phyloP scores from a whole-genome alignment of 2,329 filamentous ascomycete species.

The Colletotrichum acutatum region DNA sequence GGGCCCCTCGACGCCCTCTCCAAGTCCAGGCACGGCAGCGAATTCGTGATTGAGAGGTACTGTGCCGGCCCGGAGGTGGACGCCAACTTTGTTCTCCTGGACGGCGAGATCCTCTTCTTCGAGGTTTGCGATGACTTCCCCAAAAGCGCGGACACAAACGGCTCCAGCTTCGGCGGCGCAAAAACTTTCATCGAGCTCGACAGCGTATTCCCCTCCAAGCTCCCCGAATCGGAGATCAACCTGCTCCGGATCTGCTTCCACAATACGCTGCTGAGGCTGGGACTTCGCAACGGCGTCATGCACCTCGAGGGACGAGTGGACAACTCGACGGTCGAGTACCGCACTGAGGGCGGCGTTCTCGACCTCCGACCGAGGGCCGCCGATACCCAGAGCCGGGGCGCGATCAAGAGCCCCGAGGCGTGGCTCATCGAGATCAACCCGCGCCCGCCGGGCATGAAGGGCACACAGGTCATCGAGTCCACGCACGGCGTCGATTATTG shows the following conservation, averaged over 20 bases:
- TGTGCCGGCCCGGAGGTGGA: slow-evolving; percentile 39
- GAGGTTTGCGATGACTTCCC: slow-evolving; percentile 37
- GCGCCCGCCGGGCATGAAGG: slow-evolving; percentile 41
- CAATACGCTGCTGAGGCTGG: slow-evolving; percentile 36
- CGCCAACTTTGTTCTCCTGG: slow-evolving; percentile 37
- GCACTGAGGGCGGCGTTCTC: slow-evolving; percentile 29
- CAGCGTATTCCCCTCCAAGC: slow-evolving; percentile 33
- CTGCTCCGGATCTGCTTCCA: slow-evolving; percentile 40
- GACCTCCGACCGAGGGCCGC: slow-evolving; percentile 26
- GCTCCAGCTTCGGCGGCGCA: neutral
- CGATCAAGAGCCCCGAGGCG: neutral
- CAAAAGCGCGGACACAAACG: neutral
- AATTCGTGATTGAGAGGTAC: slow-evolving; percentile 38
- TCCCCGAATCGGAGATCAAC: slow-evolving; percentile 41
- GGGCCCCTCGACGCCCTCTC: slow-evolving; percentile 15
- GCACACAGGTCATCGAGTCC: slow-evolving; percentile 36
- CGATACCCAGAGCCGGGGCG: slow-evolving; percentile 3
- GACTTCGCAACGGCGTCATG: slow-evolving; percentile 43
- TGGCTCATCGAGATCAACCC: slow-evolving; percentile 46
- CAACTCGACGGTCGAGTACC: slow-evolving; percentile 40
- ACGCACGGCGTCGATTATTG: slow-evolving; percentile 45
- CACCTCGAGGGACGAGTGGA: slow-evolving; percentile 44
- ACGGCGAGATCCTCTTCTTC: slow-evolving; percentile 43
- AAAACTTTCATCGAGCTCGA: slow-evolving; percentile 3
- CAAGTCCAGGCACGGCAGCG: slow-evolving; percentile 15